These are phyloP conservation scores for Paxillus involutus DNA, from an alignment of 768 basidiomycete species.

Conservation along the genomic window DNA sequence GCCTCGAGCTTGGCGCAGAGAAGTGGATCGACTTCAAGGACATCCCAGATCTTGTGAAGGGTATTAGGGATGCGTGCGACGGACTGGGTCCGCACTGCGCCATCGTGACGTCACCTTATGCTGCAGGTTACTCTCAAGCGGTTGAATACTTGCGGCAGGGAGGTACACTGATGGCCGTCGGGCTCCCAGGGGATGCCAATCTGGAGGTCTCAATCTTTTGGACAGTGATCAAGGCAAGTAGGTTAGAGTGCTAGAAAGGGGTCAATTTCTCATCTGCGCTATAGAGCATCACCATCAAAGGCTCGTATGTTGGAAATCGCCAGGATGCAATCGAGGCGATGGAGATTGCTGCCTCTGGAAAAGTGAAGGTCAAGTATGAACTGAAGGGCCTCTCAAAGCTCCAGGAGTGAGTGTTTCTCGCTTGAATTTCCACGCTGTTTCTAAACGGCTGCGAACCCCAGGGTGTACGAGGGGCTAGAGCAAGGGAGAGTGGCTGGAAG, in stretches of 20 bases:
- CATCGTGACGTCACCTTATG: slow-evolving; percentile 55
- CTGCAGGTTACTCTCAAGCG: slow-evolving; percentile 50
- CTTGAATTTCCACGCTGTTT: not conserved
- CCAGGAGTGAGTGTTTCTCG: slow-evolving; percentile 40
- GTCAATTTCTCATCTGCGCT: slow-evolving; percentile 1
- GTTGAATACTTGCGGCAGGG: slow-evolving; percentile 73
- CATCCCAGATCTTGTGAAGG: slow-evolving; percentile 61
- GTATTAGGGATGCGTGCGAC: slow-evolving; percentile 60
- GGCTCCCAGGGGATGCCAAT: slow-evolving; percentile 62
- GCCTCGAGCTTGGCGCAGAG: slow-evolving; percentile 65
- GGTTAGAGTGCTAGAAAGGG: slow-evolving; percentile 22
- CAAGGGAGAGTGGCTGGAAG: slow-evolving; percentile 44
- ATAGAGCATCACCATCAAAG: slow-evolving; percentile 27
- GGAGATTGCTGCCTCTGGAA: slow-evolving; percentile 68
- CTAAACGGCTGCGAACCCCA: slow-evolving; percentile 2
- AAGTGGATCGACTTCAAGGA: slow-evolving; percentile 78
- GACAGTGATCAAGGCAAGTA: slow-evolving; percentile 57
- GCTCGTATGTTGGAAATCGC: slow-evolving; percentile 63
- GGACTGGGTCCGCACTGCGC: slow-evolving; percentile 75
- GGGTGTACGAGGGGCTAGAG: slow-evolving; percentile 40
- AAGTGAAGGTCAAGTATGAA: slow-evolving; percentile 60
- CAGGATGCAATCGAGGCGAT: slow-evolving; percentile 85
- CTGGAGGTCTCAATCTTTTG: slow-evolving; percentile 68
- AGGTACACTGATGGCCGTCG: slow-evolving; percentile 77
- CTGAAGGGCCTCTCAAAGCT: slow-evolving; percentile 51